A percentile compares a stretch with the other conserved stretches of the same genome.
Conservation (phyloP, 2,329 filamentous ascomycete genomes). For the Thielaviopsis punctulata region DNA sequence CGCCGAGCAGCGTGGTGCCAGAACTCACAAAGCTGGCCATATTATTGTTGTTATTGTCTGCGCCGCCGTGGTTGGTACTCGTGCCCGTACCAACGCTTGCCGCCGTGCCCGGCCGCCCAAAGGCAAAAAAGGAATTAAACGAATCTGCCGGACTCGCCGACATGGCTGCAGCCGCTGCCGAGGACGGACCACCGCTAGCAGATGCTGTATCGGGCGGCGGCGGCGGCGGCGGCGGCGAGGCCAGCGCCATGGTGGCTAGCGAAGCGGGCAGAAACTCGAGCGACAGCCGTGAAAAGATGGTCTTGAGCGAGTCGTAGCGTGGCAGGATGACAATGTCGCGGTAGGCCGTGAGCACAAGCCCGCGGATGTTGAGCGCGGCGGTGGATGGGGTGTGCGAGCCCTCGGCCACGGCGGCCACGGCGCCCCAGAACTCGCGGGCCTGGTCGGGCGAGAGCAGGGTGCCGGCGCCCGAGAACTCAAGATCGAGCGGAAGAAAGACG, state of each 20-base stretch:
- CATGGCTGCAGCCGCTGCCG: constrained; percentile 17
- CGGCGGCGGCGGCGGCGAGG: constrained; percentile 34
- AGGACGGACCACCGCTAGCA: neutral
- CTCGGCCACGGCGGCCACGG: constrained; percentile 23
- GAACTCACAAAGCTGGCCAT: constrained; percentile 60
- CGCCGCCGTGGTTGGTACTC: constrained; percentile 12
- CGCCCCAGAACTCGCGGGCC: constrained; percentile 81
- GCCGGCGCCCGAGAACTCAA: constrained; percentile 79
- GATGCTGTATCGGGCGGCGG: no score
- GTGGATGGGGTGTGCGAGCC: constrained; percentile 3
- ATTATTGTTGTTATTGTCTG: no score
- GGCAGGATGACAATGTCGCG: constrained; percentile 78
- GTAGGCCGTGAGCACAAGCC: constrained; percentile 74
- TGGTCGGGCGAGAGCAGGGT: constrained; percentile 60
- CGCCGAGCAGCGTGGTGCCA: constrained; percentile 61
- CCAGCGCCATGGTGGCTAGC: constrained; percentile 32
- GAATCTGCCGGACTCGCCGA: constrained; percentile 35
- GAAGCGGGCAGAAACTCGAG: constrained; percentile 55
- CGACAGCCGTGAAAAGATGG: constrained; percentile 75
- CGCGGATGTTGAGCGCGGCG: constrained; percentile 47
- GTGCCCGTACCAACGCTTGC: constrained; percentile 46
- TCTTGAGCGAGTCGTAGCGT: constrained; percentile 74
- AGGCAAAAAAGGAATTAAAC: constrained; percentile 18
- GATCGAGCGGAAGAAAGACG: constrained; percentile 80
- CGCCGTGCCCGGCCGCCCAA: constrained; percentile 51